phyloP scores from a whole-genome alignment of 306 rosid genomes.

The Benincasa hispida region DNA sequence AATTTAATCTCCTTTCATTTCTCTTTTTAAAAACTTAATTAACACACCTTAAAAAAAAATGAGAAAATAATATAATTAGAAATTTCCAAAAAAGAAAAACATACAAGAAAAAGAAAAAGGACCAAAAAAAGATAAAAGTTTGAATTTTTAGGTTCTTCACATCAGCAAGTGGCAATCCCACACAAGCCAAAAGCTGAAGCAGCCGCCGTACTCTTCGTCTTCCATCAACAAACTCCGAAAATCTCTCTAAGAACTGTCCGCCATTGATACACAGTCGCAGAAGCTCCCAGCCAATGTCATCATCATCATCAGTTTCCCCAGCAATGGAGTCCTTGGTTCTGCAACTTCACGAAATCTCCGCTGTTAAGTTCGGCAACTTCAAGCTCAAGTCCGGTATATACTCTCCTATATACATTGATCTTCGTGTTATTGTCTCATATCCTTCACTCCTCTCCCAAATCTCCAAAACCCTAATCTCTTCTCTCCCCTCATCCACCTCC shows the following conservation, averaged over 20 bases:
- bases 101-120: background rate
- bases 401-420: slow-evolving; percentile 85
- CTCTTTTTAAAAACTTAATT: too few relatives aligned
- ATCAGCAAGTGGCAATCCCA: background rate
- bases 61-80: too few relatives aligned
- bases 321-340: slow-evolving; percentile 61
- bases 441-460: slow-evolving; percentile 67
- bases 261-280: background rate
- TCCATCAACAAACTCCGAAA: background rate
- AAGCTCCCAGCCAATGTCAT: background rate
- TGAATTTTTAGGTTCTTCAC: background rate
- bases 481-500: slow-evolving; percentile 39
- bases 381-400: slow-evolving; percentile 85
- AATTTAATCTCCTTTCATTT: too few relatives aligned
- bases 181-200: background rate
- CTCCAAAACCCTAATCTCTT: slow-evolving; percentile 56
- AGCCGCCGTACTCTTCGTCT: background rate
- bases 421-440: slow-evolving; percentile 75
- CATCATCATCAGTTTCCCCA: slow-evolving; percentile 12
- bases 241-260: background rate
- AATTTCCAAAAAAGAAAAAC: too few relatives aligned
- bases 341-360: slow-evolving; percentile 72
- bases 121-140: background rate
- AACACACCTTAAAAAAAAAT: too few relatives aligned
- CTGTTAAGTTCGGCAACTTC: slow-evolving; percentile 85